phyloP scores from a whole-genome alignment of 164 flowering plant species.

The Berberis thunbergii region DNA sequence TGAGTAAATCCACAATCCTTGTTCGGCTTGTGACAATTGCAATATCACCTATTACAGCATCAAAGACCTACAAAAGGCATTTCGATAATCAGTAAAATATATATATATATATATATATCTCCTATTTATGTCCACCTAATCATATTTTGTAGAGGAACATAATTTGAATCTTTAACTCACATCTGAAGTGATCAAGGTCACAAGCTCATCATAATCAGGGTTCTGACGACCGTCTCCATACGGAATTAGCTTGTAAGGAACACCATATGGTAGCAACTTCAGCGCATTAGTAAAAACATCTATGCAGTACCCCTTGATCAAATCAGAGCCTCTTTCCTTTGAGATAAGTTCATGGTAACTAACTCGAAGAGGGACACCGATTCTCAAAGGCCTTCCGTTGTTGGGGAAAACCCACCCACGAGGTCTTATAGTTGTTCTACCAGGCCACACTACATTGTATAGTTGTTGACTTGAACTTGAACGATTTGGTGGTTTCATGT shows the following conservation, averaged over 20 bases:
- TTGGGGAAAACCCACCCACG: constrained; percentile 83
- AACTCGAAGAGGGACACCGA: constrained; percentile 65
- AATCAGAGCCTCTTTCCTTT: constrained; percentile 31
- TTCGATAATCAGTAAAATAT: background rate
- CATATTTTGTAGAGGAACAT: background rate
- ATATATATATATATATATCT: too few relatives aligned
- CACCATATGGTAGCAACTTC: constrained; percentile 72
- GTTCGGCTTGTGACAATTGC: constrained; percentile 61
- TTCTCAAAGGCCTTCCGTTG: constrained; percentile 45
- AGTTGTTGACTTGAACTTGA: constrained; percentile 43
- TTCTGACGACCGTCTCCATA: constrained; percentile 63
- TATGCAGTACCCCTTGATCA: constrained; percentile 68
- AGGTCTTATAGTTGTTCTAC: constrained; percentile 40
- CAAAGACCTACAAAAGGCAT: constrained; percentile 38
- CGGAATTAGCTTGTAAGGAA: constrained; percentile 54
- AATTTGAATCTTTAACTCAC: constrained; percentile 40
- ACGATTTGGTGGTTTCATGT: constrained; percentile 41
- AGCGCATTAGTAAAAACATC: constrained; percentile 82
- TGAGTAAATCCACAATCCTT: constrained; percentile 67
- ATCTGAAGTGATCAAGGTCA: constrained; percentile 37
- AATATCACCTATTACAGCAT: constrained; percentile 73
- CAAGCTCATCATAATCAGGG: constrained; percentile 69
- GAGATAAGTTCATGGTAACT: constrained; percentile 53
- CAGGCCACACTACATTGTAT: constrained; percentile 59
- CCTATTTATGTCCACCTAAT: background rate